These are phyloP conservation scores for Reutealis trisperma DNA, from an alignment of 345 rosid genomes.

Conservation along the genomic window DNA sequence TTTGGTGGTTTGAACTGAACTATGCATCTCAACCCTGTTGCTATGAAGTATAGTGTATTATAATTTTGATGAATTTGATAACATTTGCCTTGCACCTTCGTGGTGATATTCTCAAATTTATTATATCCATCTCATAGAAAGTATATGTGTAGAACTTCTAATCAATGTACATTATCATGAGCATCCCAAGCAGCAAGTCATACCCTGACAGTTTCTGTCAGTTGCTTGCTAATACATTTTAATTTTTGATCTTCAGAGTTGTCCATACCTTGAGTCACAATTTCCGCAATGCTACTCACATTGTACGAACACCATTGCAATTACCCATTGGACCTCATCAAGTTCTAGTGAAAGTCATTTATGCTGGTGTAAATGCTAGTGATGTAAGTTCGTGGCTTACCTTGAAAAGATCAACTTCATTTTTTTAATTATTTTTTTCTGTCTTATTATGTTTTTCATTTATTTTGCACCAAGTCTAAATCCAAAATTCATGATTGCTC, in stretches of 20 bases:
- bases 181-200: neutral
- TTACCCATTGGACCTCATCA: slow-evolving; percentile 73
- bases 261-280: slow-evolving; percentile 85
- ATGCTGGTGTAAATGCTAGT: slow-evolving; percentile 98
- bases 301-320: slow-evolving; percentile 48
- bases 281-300: slow-evolving; percentile 78
- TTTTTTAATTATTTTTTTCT: neutral
- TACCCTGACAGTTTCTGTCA: neutral
- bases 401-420: slow-evolving; percentile 13
- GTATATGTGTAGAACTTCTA: neutral
- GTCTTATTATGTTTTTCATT: neutral
- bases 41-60: neutral
- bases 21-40: neutral
- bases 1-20: neutral
- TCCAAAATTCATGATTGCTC: slow-evolving; percentile 2
- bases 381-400: slow-evolving; percentile 72
- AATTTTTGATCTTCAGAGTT: slow-evolving; percentile 53
- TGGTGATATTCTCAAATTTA: neutral
- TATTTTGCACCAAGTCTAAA: neutral
- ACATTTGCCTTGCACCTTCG: neutral
- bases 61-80: neutral
- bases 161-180: neutral
- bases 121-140: neutral
- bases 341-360: slow-evolving; percentile 78
- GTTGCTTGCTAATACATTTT: slow-evolving; percentile 21